Base-by-base conservation (phyloP, 2,329 filamentous ascomycete genomes). In the Aureobasidium sp. region DNA sequence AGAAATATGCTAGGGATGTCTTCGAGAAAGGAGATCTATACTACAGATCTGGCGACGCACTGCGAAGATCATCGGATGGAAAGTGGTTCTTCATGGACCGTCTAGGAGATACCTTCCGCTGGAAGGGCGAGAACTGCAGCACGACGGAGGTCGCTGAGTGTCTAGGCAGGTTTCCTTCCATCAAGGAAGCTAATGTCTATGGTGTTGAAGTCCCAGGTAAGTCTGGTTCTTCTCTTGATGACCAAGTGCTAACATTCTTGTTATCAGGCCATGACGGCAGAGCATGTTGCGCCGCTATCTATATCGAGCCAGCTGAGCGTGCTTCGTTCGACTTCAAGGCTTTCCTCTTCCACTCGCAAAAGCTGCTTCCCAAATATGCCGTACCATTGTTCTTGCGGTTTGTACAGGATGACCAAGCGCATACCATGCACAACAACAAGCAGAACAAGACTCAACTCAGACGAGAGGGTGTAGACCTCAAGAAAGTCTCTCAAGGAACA, bases 391-490 rank as follows among this genome's bases (percentile, higher is more conserved):
- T 92, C 75, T 68, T 92, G 46, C 79, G 88, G 0, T 73, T 90
- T 20, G 80, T 88, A 26, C 76, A 81, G 51, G 76, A 77, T 32
- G 57, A 60, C 44, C 67, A 67, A 51, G 82, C 79, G 27, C 69
- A 67, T 39, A 79, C 81, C 62, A 87, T 85, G 68, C 86, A 89
- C 70, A 92, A 91, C 68, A 88, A 90, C 71, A 92, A 92, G 75
- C 88, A 91, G 74, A 89, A 90, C 70, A 92, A 92, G 72, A 82
- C 86, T 1, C 85, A 85, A 0, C 75, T 91, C 50, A 80, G 87
- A 68, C 82, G 83, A 50, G 86, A 89, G 65, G 87, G 87, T 0
- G 81, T 89, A 15, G 82, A 89, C 70, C 81, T 83, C 4, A 71
- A 70, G 5, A 78, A 77, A 63, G 71, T 79, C 20, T 75, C 70